phyloP scores from a whole-genome alignment of 805 yeast genomes.

The Saturnispora galanensis region DNA sequence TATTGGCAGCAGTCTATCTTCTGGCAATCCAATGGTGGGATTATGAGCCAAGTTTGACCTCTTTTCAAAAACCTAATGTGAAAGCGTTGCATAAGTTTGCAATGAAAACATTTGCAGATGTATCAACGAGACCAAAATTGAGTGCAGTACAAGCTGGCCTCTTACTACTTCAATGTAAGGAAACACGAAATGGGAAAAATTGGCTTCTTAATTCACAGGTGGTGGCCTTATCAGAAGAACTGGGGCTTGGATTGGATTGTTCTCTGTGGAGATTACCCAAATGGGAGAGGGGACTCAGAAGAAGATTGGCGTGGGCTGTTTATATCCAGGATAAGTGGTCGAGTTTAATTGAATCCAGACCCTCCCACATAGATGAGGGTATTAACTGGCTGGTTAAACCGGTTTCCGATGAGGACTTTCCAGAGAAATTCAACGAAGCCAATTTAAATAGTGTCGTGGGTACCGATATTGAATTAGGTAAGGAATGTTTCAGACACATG shows the following conservation, averaged over 20 bases:
- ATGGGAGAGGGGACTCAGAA: conserved; percentile 88
- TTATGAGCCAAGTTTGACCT: conserved; percentile 65
- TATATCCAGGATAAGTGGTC: conserved; percentile 90
- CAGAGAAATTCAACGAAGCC: conserved; percentile 40
- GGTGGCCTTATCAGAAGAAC: conserved; percentile 78
- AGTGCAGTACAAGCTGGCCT: conserved; percentile 90
- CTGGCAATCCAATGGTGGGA: conserved; percentile 95
- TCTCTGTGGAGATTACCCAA: conserved; percentile 84
- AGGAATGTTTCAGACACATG: conserved; percentile 54
- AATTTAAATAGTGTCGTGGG: conserved; percentile 28
- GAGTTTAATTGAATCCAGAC: conserved; percentile 69
- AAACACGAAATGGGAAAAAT: conserved; percentile 33
- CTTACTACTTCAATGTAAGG: conserved; percentile 56
- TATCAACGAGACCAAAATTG: conserved; percentile 76
- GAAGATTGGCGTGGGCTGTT: conserved; percentile 92
- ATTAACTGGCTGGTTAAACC: conserved; percentile 72
- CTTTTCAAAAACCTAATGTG: conserved; percentile 71
- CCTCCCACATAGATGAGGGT: conserved; percentile 66
- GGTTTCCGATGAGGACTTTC: conserved; percentile 68
- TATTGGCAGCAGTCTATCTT: conserved; percentile 82
- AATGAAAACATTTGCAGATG: conserved; percentile 52
- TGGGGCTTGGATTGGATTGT: conserved; percentile 88
- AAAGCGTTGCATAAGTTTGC: conserved; percentile 63
- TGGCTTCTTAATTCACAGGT: conserved; percentile 85
- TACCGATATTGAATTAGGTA: conserved; percentile 63